Evolutionary conservation across 2,329 filamentous ascomycete species (phyloP).

Genomic region (Aureobasidium uvarum): DNA sequence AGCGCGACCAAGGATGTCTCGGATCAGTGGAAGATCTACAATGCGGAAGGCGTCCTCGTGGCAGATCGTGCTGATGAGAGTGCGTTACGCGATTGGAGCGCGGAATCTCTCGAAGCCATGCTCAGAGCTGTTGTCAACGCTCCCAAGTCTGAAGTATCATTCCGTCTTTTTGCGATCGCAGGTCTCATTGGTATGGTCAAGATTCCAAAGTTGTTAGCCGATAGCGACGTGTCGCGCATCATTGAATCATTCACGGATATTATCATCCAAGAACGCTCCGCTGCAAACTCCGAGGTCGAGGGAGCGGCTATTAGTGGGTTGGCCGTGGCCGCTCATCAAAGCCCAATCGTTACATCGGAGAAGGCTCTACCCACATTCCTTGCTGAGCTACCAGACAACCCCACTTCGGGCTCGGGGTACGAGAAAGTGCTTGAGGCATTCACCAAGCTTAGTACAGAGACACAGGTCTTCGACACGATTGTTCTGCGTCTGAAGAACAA

Average conservation of each 20-base stretch:
- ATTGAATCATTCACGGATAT: conserved; percentile 62
- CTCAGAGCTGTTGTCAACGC: conserved; percentile 46
- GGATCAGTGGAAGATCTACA: conserved; percentile 52
- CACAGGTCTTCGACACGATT: conserved; percentile 62
- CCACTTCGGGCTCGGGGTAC: conserved; percentile 52
- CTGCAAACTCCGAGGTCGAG: conserved; percentile 57
- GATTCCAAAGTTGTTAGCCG: conserved; percentile 43
- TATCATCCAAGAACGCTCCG: conserved; percentile 58
- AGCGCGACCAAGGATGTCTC: conserved; percentile 58
- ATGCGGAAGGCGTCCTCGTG: conserved; percentile 26
- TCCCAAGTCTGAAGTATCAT: conserved; percentile 51
- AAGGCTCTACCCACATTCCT: conserved; percentile 66
- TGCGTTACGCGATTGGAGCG: conserved; percentile 42
- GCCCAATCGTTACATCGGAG: conserved; percentile 61
- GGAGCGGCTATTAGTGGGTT: conserved; percentile 59
- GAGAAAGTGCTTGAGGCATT: conserved; percentile 61
- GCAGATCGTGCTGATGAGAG: conserved; percentile 36
- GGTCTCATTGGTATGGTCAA: conserved; percentile 47
- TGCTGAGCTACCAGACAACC: conserved; percentile 59
- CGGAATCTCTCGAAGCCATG: conserved; percentile 45
- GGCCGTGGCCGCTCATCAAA: conserved; percentile 60
- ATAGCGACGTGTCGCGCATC: conserved; percentile 48
- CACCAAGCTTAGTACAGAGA: conserved; percentile 62
- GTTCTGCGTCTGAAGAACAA: conserved; percentile 63
- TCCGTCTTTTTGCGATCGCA: conserved; percentile 47